Conservation (phyloP, 176 grass and related monocot species). For the Rhynchospora breviuscula region DNA sequence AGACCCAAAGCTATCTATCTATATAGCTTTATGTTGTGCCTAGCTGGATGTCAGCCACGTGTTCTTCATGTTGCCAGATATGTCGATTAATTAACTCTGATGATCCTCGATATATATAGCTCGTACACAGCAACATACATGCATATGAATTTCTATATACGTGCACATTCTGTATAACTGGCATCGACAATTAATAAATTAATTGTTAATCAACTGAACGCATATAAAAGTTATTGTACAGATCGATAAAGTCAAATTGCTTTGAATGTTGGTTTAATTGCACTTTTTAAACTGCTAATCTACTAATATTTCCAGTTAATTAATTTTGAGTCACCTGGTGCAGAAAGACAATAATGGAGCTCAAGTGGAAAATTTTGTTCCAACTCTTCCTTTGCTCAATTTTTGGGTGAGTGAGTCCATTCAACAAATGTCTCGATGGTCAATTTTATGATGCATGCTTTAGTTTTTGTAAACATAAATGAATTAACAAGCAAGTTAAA, state of each 20-base stretch:
- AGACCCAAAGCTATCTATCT: too few relatives aligned
- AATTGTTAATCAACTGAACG: neutral
- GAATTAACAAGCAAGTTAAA: neutral
- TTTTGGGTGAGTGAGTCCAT: slow-evolving; percentile 63
- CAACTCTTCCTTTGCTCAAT: slow-evolving; percentile 75
- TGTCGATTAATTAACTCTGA: too few relatives aligned
- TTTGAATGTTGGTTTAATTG: neutral
- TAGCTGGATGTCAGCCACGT: too few relatives aligned
- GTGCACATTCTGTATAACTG: neutral
- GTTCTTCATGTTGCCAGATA: too few relatives aligned
- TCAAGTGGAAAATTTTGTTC: slow-evolving; percentile 51
- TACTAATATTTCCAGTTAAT: neutral
- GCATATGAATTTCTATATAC: neutral
- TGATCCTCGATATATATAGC: too few relatives aligned
- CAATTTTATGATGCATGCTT: neutral
- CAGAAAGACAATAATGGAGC: slow-evolving; percentile 38
- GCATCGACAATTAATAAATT: too few relatives aligned
- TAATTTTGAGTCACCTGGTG: neutral
- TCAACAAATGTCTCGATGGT: neutral
- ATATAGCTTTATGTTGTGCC: too few relatives aligned
- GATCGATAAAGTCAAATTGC: neutral
- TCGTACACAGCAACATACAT: too few relatives aligned
- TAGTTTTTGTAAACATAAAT: neutral
- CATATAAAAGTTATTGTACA: neutral
- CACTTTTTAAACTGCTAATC: neutral